Percentiles rank a stretch among this genome's conserved stretches.
Evolutionary conservation across 495 filamentous ascomycete species (phyloP).

Genomic region (Xylaria bambusicola): DNA sequence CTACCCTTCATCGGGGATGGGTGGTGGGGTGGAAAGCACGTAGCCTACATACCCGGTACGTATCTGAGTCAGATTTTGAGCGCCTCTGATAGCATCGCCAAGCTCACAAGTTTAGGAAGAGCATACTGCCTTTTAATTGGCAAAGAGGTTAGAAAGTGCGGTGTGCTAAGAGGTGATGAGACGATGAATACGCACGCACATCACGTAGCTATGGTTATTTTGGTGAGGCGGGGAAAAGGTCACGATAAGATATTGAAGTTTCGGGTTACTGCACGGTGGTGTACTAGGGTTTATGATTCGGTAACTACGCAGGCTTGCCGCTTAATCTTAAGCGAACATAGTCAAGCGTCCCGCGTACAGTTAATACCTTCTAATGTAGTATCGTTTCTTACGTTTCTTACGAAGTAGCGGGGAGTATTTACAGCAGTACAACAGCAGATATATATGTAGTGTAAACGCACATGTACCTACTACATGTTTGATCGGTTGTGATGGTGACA

Average conservation of each 20-base stretch:
- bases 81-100: conserved; percentile 13
- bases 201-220: neutral
- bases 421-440: too few relatives aligned
- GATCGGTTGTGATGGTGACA: too few relatives aligned
- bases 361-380: too few relatives aligned
- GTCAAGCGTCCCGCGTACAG: too few relatives aligned
- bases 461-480: too few relatives aligned
- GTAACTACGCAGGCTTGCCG: neutral
- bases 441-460: too few relatives aligned
- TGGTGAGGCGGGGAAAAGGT: conserved; percentile 6
- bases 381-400: too few relatives aligned
- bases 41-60: conserved; percentile 12
- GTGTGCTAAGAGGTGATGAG: conserved; percentile 14
- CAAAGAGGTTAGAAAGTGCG: conserved; percentile 14
- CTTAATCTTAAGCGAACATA: too few relatives aligned
- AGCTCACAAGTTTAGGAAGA: too few relatives aligned
- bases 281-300: conserved; percentile 4
- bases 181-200: neutral
- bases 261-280: too few relatives aligned
- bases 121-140: conserved; percentile 16
- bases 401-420: too few relatives aligned
- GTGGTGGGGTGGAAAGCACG: neutral
- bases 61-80: conserved; percentile 34
- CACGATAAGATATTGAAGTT: too few relatives aligned
- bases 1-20: neutral